Base-by-base conservation (phyloP, 148 eudicot species). In the Nepenthes mirabilis region DNA sequence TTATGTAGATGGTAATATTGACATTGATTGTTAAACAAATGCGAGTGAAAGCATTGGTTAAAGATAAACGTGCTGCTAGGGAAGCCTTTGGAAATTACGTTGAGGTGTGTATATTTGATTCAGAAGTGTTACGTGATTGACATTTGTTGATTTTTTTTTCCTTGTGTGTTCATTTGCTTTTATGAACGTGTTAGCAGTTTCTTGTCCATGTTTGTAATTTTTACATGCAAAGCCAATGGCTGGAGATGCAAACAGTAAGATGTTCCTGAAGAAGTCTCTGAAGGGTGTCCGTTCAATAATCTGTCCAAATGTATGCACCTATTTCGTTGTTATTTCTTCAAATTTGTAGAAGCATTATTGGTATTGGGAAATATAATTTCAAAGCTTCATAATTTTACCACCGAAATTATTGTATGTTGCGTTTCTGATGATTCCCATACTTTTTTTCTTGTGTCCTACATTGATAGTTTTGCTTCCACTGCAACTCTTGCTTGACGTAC, bases 41-140 rank as follows among this genome's bases (percentile, higher is more conserved):
- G 14, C 81, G 75, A 69, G 87, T 93, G 43, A 93, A 88, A 82
- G 87, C 95, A 43, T 61, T 93, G 65, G 98, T 93, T 74, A 93
- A 93, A 80, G 79, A 88, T 60, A 88, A 74, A 60, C 85, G 91
- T 32, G 90, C 82, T 60, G 96, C 96, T 23, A 66, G 86, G 61
- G 98, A 88, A 73, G 94, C 98, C 51, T 93, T 88, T 66, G 98
- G 98, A 57, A 83, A 81, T 70, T 93, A 93, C 34, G 85, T 93
- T 52, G 98, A 93, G 89, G 98, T 93, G 54, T 52, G 72, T 70
- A 51, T 61, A 57, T 9, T 34, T 1, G 10, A 58, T 35, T 5
- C 14, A 34, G 14, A 57, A 34, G 48, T 52, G 3, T 1, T 23
- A 49, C 54, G n/a, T 6, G 2, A 23, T 23, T 23, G 23, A 23